Evolutionary conservation across 345 rosid species (phyloP), one percentile per base, ranked within the genome.

Genomic region (Citrus australasica): DNA sequence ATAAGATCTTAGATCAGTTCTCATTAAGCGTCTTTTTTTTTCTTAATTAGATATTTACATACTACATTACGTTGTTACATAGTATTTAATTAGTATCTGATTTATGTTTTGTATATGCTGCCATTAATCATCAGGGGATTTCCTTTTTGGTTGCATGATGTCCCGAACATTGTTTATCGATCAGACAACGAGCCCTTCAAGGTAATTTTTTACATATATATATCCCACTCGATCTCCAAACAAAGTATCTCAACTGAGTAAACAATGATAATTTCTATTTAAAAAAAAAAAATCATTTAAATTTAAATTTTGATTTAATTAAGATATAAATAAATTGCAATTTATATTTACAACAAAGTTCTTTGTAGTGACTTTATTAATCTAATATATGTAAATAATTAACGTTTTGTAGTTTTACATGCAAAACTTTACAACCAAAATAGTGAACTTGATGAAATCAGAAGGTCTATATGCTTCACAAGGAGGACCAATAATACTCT

Each of bases 401-500:
- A 40, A 40, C 46, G 32, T 75, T 42, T 28, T 63, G 78, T 60
- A 91, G 93, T 87, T 70, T 69, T 84, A 87, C 85, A 93, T 93
- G 99, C 88, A 81, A 80, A 90, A 81, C 60, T 95, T 93, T 75
- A 90, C 94, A 0, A 78, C 85, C 37, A 91, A 90, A 71, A 87
- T 95, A 48, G 95, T 92, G 67, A 80, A 82, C 77, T 61, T 96
- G 91, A 89, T 96, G 97, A 89, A 92, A 73, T 87, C 94, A 4
- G 91, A 94, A 76, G 86, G 86, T 7, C 80, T 96, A 64, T 96
- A 83, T 79, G 99, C 98, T 82, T 90, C 97, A 2, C 98, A 90
- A 60, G 95, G 99, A 65, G 99, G 99, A 62, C 99, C 99, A n/a
- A 90, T 94, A 59, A 94, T 96, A 80, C 82, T 96, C 4, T 94